These are phyloP conservation scores for Verticillium nubilum DNA, from an alignment of 2,329 filamentous ascomycete genomes.

Conservation along the genomic window DNA sequence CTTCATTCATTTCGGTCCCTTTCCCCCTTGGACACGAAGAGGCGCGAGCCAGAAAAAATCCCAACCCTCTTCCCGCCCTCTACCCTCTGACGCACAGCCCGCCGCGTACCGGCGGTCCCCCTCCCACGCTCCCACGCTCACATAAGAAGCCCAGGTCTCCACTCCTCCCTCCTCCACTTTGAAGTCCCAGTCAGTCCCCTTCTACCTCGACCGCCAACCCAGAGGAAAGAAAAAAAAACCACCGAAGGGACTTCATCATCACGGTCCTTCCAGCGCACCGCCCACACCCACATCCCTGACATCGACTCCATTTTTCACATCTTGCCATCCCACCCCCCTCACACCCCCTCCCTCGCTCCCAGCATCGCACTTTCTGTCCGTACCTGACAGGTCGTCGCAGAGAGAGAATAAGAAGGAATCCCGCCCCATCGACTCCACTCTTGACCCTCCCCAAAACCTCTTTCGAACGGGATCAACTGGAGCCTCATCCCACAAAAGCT, in stretches of 20 bases:
- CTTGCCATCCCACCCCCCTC: not conserved
- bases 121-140: not conserved
- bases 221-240: slow-evolving; percentile 11
- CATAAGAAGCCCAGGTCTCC: slow-evolving; percentile 1
- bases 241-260: slow-evolving; percentile 2
- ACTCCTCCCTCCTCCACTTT: slow-evolving; percentile 1
- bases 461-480: slow-evolving; percentile 16
- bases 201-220: slow-evolving; percentile 7
- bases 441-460: slow-evolving; percentile 10
- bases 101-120: not conserved
- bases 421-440: slow-evolving; percentile 14
- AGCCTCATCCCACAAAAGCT: slow-evolving; percentile 14
- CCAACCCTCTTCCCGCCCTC: not conserved
- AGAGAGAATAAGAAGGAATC: slow-evolving; percentile 3
- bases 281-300: not conserved
- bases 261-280: not conserved
- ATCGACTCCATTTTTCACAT: not conserved
- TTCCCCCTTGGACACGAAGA: not conserved
- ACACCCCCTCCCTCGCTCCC: not conserved
- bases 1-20: not conserved
- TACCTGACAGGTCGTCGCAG: slow-evolving; percentile 4
- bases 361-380: not conserved
- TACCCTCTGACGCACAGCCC: not conserved
- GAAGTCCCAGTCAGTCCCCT: not conserved
- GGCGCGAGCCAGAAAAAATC: not conserved